A percentile compares a stretch with the other conserved stretches of the same genome.
These are phyloP conservation scores for Penicillium arizonense DNA, from an alignment of 495 filamentous ascomycete genomes.

Conservation along the genomic window DNA sequence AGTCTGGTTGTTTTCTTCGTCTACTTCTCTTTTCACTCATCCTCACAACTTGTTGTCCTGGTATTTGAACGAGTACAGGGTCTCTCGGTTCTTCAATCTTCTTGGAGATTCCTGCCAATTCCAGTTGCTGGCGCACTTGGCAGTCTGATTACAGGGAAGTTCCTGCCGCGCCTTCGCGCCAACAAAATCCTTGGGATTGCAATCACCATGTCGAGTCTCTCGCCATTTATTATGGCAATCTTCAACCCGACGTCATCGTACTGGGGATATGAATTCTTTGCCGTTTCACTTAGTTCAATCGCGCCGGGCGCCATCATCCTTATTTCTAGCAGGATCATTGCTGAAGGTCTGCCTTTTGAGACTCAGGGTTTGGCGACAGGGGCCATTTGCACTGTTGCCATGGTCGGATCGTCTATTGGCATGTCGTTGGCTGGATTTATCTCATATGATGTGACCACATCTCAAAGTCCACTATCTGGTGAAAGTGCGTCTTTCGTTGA, in stretches of 20 bases:
- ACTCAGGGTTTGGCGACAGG: slow-evolving; percentile 49
- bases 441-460: slow-evolving; percentile 38
- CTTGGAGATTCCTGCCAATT: slow-evolving; percentile 29
- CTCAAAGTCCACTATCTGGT: background rate
- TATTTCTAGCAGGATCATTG: slow-evolving; percentile 53
- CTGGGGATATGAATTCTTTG: slow-evolving; percentile 24
- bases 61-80: slow-evolving; percentile 53
- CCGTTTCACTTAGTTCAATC: slow-evolving; percentile 28
- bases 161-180: slow-evolving; percentile 20
- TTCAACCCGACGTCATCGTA: slow-evolving; percentile 19
- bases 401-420: slow-evolving; percentile 56
- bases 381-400: slow-evolving; percentile 58
- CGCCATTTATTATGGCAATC: slow-evolving; percentile 32
- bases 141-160: slow-evolving; percentile 17
- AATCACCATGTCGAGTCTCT: slow-evolving; percentile 8
- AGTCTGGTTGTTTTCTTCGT: slow-evolving; percentile 52
- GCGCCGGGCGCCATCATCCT: slow-evolving; percentile 51
- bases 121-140: slow-evolving; percentile 22
- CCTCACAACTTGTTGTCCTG: slow-evolving; percentile 47
- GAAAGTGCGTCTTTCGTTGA: background rate
- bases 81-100: slow-evolving; percentile 37
- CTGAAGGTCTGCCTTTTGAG: slow-evolving; percentile 26
- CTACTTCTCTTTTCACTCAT: slow-evolving; percentile 50
- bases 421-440: slow-evolving; percentile 49
- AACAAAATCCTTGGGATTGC: slow-evolving; percentile 17